Base-by-base conservation (phyloP, 108 stramenopile species). In the Cyclotella sp. region DNA sequence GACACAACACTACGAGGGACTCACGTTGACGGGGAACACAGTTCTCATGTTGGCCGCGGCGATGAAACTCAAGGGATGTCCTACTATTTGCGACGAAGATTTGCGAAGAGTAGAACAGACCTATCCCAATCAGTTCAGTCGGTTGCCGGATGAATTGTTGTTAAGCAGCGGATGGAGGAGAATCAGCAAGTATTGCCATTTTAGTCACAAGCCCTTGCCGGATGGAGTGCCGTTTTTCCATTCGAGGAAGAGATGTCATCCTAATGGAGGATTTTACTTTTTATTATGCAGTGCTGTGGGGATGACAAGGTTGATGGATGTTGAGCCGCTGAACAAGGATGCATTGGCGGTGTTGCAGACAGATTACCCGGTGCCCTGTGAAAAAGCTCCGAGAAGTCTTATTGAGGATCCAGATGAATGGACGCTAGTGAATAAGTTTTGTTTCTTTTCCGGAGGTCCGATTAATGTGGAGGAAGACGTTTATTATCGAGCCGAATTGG, bases 31-130 rank as follows among this genome's bases (percentile, higher is more conserved):
- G 0, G 94, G 94, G 24, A 93, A 95, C 76, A 91, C 91, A 7
- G 90, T 95, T 8, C 74, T 95, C 61, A 95, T 92, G 91, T 68
- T 95, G 70, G 88, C 94, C 1, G 66, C 87, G 27, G 91, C 94
- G 45, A 95, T 95, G 94, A 95, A 95, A 63, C 77, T 95, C 7
- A 92, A 92, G 75, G 94, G 94, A 34, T 95, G 94, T 76, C 94
- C 94, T 7, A 95, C 94, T 49, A 95, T 95, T 84, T 95, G 94
- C 68, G 94, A 95, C 73, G 94, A 95, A 73, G 94, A 95, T 78
- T 83, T 95, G 79, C 67, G 94, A 12, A 77, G 94, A 16, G 92
- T 95, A 16, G 94, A 95, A 65, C 90, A 91, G 67, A 91, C 91
- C 1, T 93, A 90, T 85, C 91, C 91, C 53, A 95, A 91, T 71